Evolutionary conservation across 2,329 filamentous ascomycete species (phyloP).

Genomic region (Cercospora canescens): DNA sequence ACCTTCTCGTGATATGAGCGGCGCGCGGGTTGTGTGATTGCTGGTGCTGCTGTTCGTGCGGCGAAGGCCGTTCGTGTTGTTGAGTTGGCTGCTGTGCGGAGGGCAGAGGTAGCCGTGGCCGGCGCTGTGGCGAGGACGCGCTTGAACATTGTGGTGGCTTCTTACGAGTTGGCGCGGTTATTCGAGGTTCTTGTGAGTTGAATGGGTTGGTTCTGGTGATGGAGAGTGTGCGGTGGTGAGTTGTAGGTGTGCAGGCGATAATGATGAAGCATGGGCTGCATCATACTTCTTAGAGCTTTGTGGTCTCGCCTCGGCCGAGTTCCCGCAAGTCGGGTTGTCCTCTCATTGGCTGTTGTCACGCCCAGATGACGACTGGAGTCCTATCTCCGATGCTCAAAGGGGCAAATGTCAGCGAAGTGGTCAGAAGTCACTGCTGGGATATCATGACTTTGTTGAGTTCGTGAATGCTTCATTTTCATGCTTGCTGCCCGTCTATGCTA

Average conservation of each 20-base stretch:
- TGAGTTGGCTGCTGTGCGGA: conserved; percentile 51
- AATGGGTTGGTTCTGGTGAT: conserved; percentile 1
- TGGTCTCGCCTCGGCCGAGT: not conserved
- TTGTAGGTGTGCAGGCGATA: conserved; percentile 5
- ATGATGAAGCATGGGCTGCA: not conserved
- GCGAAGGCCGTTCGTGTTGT: conserved; percentile 45
- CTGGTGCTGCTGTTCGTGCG: conserved; percentile 45
- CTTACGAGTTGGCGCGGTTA: not conserved
- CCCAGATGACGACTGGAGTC: not conserved
- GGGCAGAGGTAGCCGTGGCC: conserved; percentile 52
- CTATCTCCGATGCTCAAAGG: not conserved
- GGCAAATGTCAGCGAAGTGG: not conserved
- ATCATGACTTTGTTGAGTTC: conserved; percentile 1
- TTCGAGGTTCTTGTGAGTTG: not conserved
- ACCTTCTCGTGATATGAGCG: conserved; percentile 67
- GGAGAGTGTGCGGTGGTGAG: not conserved
- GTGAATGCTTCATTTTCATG: conserved; percentile 4
- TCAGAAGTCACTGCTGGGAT: not conserved
- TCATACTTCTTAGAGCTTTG: conserved; percentile 13
- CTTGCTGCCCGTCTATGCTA: conserved; percentile 17
- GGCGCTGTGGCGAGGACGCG: conserved; percentile 57
- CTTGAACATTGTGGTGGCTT: conserved; percentile 54
- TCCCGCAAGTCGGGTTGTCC: not conserved
- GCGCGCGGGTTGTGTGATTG: conserved; percentile 40
- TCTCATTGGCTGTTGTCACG: not conserved